These are phyloP conservation scores for Davidsoniella virescens DNA, from an alignment of 2,329 filamentous ascomycete genomes.

Conservation along the genomic window DNA sequence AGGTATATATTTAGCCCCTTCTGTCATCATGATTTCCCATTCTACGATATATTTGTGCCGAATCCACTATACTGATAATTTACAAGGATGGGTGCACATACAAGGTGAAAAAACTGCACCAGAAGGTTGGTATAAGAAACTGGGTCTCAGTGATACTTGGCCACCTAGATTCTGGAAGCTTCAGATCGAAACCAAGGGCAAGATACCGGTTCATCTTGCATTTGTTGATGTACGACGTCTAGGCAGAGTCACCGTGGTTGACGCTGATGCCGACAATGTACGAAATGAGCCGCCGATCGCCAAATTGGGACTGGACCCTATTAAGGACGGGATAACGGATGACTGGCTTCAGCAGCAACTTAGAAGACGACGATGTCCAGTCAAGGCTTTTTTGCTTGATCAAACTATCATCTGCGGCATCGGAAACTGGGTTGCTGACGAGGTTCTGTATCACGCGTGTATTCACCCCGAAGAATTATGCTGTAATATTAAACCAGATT, in stretches of 20 bases:
- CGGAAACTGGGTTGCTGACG: conserved; percentile 94
- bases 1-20: conserved; percentile 22
- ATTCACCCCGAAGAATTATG: conserved; percentile 90
- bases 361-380: conserved; percentile 60
- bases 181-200: conserved; percentile 46
- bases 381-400: conserved; percentile 79
- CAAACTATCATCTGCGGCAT: conserved; percentile 82
- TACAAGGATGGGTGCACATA: conserved; percentile 68
- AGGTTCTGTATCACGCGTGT: conserved; percentile 75
- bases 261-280: conserved; percentile 63
- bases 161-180: conserved; percentile 89
- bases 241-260: conserved; percentile 62
- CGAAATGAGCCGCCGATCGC: conserved; percentile 61
- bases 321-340: conserved; percentile 64
- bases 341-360: conserved; percentile 60
- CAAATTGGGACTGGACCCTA: conserved; percentile 87
- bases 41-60: background rate
- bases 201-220: conserved; percentile 43
- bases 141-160: conserved; percentile 49
- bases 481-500: conserved; percentile 44
- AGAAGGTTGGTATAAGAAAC: conserved; percentile 65
- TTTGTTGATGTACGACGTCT: conserved; percentile 76
- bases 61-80: background rate
- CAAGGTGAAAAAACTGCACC: conserved; percentile 61
- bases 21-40: background rate